phyloP scores from a whole-genome alignment of 208 protist genomes.

The Leishmania aethiopica region DNA sequence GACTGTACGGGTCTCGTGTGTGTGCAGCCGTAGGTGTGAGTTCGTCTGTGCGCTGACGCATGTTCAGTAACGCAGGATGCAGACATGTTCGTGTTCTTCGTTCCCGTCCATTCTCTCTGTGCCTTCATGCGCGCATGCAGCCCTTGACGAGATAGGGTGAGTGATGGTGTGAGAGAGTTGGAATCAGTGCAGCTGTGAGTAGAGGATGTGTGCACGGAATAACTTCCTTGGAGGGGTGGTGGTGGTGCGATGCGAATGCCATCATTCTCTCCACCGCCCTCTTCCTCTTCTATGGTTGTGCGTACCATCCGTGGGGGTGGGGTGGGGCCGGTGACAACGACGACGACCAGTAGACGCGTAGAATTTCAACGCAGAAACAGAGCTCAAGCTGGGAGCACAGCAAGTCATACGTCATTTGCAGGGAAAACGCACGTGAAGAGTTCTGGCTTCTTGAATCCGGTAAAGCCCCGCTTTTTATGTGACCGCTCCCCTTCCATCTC shows the following conservation, averaged over 20 bases:
- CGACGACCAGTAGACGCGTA: no score
- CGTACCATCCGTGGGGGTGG: not conserved
- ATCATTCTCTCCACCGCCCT: not conserved
- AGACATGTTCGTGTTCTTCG: not conserved
- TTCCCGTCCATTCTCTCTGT: not conserved
- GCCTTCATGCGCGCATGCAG: not conserved
- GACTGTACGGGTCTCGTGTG: not conserved
- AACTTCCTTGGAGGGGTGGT: not conserved
- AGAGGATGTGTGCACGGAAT: not conserved
- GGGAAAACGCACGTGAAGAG: not conserved
- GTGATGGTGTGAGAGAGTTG: not conserved
- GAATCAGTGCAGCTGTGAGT: not conserved
- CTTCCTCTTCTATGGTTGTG: not conserved
- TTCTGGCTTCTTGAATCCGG: not conserved
- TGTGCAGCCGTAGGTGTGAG: not conserved
- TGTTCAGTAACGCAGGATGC: not conserved
- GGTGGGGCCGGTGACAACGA: not conserved
- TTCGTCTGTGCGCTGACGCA: not conserved
- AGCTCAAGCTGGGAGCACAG: not conserved
- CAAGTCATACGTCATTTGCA: not conserved
- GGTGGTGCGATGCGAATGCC: not conserved
- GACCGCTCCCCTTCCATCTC: not conserved
- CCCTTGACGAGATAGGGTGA: not conserved
- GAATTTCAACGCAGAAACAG: not conserved
- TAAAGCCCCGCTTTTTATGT: not conserved